phyloP scores from a whole-genome alignment of 2,329 filamentous ascomycete species.

The Talaromyces funiculosus region DNA sequence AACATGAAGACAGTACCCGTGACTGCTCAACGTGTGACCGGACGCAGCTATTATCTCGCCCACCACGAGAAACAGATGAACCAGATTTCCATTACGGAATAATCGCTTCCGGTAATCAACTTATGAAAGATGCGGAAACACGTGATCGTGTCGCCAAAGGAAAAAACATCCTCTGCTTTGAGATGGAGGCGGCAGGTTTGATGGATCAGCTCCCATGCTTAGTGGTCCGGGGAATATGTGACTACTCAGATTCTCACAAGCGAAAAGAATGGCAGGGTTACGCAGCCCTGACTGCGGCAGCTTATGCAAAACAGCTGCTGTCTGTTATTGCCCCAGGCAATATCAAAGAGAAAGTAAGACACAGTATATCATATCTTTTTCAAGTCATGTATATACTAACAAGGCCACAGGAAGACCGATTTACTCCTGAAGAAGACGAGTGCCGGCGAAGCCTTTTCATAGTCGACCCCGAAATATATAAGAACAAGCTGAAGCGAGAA shows the following conservation, averaged over 20 bases:
- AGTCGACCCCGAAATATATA: neutral
- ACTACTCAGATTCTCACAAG: slow-evolving; percentile 17
- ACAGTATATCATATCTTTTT: neutral
- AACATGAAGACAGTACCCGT: neutral
- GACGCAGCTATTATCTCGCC: neutral
- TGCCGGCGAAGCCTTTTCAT: neutral
- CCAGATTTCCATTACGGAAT: slow-evolving; percentile 17
- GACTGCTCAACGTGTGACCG: neutral
- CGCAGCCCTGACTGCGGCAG: slow-evolving; percentile 13
- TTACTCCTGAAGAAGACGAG: neutral
- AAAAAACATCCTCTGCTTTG: slow-evolving; percentile 10
- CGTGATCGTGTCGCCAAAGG: slow-evolving; percentile 10
- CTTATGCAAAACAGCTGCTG: slow-evolving; percentile 7
- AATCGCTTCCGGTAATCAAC: slow-evolving; percentile 19
- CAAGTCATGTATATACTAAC: no score
- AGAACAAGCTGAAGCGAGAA: neutral
- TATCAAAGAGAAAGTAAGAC: neutral
- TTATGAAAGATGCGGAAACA: slow-evolving; percentile 16
- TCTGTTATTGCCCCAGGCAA: neutral
- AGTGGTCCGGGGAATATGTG: slow-evolving; percentile 14
- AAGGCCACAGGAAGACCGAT: no score
- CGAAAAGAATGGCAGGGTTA: slow-evolving; percentile 15
- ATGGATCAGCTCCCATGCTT: slow-evolving; percentile 12
- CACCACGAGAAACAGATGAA: neutral
- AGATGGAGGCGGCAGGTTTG: slow-evolving; percentile 10